phyloP scores from a whole-genome alignment of 257 asterid species.

The Rubia yunnanensis region DNA sequence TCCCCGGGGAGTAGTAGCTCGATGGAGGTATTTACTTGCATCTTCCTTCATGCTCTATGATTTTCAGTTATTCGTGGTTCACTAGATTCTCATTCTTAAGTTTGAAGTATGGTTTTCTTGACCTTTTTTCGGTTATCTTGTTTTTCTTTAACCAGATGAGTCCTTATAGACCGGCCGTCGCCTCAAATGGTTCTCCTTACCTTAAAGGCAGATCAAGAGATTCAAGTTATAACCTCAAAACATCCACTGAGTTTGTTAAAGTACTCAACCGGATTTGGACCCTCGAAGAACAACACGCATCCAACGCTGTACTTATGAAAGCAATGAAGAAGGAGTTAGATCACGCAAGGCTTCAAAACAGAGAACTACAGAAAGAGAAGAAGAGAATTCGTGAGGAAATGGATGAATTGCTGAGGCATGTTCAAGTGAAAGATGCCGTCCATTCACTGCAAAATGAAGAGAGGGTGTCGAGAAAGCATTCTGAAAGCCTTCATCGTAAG shows the following conservation, averaged over 20 bases:
- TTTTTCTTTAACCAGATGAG: constrained; percentile 35
- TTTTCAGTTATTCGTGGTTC: not conserved
- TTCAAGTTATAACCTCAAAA: constrained; percentile 48
- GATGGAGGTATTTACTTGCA: constrained; percentile 45
- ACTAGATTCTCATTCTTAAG: not conserved
- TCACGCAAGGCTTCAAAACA: constrained; percentile 34
- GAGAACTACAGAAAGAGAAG: constrained; percentile 48
- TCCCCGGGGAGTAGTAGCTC: constrained; percentile 64
- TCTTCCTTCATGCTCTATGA: not conserved
- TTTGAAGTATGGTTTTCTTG: not conserved
- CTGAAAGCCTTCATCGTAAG: constrained; percentile 45
- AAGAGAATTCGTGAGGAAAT: constrained; percentile 39
- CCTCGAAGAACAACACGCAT: constrained; percentile 72
- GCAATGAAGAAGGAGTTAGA: constrained; percentile 52
- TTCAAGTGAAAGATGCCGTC: constrained; percentile 27
- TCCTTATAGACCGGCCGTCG: constrained; percentile 28
- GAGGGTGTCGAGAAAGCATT: constrained; percentile 42
- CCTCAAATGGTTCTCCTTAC: constrained; percentile 34
- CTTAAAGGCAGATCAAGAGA: constrained; percentile 39
- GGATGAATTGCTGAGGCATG: constrained; percentile 31
- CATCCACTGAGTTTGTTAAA: constrained; percentile 70
- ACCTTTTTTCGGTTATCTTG: not conserved
- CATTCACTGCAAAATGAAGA: constrained; percentile 41
- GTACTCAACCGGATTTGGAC: constrained; percentile 83
- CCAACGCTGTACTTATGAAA: constrained; percentile 52